These are phyloP conservation scores for Xenosphaeropsis pyriputrescens DNA, from an alignment of 2,329 filamentous ascomycete genomes.

Conservation along the genomic window DNA sequence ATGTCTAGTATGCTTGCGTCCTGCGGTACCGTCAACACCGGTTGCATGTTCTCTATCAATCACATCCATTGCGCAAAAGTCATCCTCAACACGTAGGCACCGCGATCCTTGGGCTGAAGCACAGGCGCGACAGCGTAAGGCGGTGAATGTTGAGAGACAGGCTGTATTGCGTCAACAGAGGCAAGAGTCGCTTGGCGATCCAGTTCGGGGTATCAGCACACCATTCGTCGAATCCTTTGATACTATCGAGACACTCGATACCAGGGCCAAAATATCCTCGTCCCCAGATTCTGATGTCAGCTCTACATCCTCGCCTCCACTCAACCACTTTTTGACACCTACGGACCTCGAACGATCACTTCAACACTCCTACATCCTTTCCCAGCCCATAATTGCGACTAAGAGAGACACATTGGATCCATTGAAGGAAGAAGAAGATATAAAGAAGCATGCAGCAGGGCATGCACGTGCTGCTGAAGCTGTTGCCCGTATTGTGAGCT, in stretches of 20 bases:
- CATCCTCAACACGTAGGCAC: constrained; percentile 45
- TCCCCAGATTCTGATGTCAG: constrained; percentile 25
- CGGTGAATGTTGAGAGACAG: constrained; percentile 66
- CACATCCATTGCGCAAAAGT: constrained; percentile 48
- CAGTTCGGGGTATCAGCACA: constrained; percentile 64
- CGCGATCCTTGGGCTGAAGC: constrained; percentile 72
- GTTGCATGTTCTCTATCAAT: constrained; percentile 31
- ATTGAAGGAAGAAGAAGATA: constrained; percentile 18
- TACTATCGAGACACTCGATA: constrained; percentile 26
- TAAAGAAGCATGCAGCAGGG: constrained; percentile 30
- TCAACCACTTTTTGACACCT: constrained; percentile 65
- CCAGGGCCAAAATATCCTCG: constrained; percentile 24
- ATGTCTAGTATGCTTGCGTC: constrained; percentile 42
- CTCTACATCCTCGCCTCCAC: constrained; percentile 33
- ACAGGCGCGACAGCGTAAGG: constrained; percentile 71
- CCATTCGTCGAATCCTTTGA: constrained; percentile 76
- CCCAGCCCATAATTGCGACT: constrained; percentile 32
- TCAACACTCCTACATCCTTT: constrained; percentile 51
- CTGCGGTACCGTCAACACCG: constrained; percentile 28
- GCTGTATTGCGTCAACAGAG: constrained; percentile 52
- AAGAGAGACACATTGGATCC: constrained; percentile 25
- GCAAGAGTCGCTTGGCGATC: constrained; percentile 54
- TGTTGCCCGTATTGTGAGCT: constrained; percentile 61
- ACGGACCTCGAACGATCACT: constrained; percentile 53
- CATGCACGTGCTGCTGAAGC: constrained; percentile 62